Conservation (phyloP, 352 stramenopile species). For the Thalassiosira mediterranea region DNA sequence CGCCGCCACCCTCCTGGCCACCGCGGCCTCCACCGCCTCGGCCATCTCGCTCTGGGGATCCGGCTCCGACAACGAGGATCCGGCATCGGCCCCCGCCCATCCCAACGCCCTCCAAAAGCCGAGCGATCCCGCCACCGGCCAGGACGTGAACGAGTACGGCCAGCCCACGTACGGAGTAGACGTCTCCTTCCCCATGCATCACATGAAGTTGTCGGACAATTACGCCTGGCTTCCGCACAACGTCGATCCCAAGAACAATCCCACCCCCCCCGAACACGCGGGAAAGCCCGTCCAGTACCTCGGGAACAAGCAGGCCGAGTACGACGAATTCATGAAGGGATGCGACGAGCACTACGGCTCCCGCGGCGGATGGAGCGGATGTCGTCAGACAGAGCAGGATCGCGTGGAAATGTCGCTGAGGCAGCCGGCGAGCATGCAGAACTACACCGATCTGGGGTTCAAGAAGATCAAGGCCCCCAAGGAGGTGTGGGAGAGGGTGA, state of each 20-base stretch:
- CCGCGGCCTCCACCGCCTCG: not conserved
- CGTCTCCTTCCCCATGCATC: slow-evolving; percentile 75
- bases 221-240: slow-evolving; percentile 80
- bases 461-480: slow-evolving; percentile 56
- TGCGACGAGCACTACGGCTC: slow-evolving; percentile 56
- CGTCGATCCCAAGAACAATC: slow-evolving; percentile 39
- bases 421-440: slow-evolving; percentile 68
- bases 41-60: not conserved
- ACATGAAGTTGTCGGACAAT: slow-evolving; percentile 59
- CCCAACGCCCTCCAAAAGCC: not conserved
- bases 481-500: slow-evolving; percentile 33
- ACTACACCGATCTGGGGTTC: slow-evolving; percentile 64
- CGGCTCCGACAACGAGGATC: not conserved
- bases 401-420: slow-evolving; percentile 68
- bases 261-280: slow-evolving; percentile 53
- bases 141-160: slow-evolving; percentile 9
- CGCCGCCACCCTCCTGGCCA: not conserved
- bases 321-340: slow-evolving; percentile 66
- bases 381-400: slow-evolving; percentile 56
- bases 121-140: not conserved
- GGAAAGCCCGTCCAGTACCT: slow-evolving; percentile 72
- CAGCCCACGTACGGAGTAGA: slow-evolving; percentile 72
- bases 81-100: not conserved
- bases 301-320: slow-evolving; percentile 58
- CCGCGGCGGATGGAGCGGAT: slow-evolving; percentile 20